phyloP scores from a whole-genome alignment of 2,329 filamentous ascomycete genomes.

The Mollisiaceae sp. region DNA sequence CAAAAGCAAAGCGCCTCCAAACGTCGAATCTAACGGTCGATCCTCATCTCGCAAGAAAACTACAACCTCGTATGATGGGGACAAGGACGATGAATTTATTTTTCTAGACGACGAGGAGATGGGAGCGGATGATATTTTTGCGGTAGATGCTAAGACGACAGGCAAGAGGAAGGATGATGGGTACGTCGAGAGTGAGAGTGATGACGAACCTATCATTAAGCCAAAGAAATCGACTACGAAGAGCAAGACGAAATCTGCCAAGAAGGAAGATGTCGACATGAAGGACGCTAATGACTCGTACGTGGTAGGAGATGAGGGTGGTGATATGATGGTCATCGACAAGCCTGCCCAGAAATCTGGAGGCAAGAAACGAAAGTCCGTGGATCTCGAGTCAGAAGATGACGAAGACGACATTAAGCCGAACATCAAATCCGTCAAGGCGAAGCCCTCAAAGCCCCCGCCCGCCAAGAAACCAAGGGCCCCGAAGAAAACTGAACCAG shows the following conservation, averaged over 20 bases:
- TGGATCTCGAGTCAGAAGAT: constrained; percentile 59
- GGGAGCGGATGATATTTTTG: constrained; percentile 84
- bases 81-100: constrained; percentile 56
- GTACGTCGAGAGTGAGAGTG: constrained; percentile 70
- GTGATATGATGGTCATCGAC: constrained; percentile 47
- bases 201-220: constrained; percentile 69
- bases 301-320: constrained; percentile 50
- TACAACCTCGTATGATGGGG: constrained; percentile 31
- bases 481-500: constrained; percentile 51
- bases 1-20: constrained; percentile 30
- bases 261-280: constrained; percentile 54
- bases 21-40: constrained; percentile 32
- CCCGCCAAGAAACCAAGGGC: constrained; percentile 43
- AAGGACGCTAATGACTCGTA: constrained; percentile 40
- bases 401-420: constrained; percentile 57
- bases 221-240: constrained; percentile 54
- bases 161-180: constrained; percentile 74
- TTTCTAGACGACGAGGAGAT: constrained; percentile 75
- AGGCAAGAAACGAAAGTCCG: constrained; percentile 64
- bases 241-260: constrained; percentile 44
- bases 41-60: constrained; percentile 39
- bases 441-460: constrained; percentile 41
- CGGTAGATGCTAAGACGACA: constrained; percentile 66
- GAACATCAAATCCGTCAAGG: constrained; percentile 58
- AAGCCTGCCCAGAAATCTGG: constrained; percentile 27